Percentiles rank a stretch among this genome's conserved stretches.
Evolutionary conservation across 768 basidiomycete genomes (phyloP).

Genomic region (Leccinum uliginosum): DNA sequence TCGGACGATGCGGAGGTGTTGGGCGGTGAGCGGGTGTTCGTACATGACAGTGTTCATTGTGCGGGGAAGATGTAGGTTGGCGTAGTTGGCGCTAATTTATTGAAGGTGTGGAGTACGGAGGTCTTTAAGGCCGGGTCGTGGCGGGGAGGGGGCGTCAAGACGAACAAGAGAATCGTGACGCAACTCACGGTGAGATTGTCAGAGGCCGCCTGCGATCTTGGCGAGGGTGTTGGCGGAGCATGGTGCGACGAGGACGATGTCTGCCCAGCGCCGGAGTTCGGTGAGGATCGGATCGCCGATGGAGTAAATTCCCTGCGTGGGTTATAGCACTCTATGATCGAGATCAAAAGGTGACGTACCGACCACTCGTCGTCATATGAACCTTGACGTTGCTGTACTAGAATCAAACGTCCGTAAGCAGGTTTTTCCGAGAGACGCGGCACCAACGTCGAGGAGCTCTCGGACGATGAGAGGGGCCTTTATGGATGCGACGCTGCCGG

Average conservation of each 20-base stretch:
- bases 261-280: conserved; percentile 91
- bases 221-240: conserved; percentile 96
- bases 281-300: conserved; percentile 93
- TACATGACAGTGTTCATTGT: conserved; percentile 99
- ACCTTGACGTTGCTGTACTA: conserved; percentile 76
- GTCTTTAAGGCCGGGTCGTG: conserved; percentile 38
- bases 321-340: no score
- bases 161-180: background rate
- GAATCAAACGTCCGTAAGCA: background rate
- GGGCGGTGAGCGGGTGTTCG: conserved; percentile 83
- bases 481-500: conserved; percentile 94
- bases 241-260: conserved; percentile 90
- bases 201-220: conserved; percentile 84
- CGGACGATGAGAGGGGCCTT: conserved; percentile 87
- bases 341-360: background rate
- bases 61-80: conserved; percentile 92
- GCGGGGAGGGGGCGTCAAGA: background rate
- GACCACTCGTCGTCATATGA: conserved; percentile 32
- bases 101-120: conserved; percentile 80
- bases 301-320: conserved; percentile 55
- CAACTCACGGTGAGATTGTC: conserved; percentile 77
- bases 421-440: background rate
- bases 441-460: conserved; percentile 56
- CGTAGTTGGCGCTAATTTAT: conserved; percentile 75
- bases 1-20: conserved; percentile 71